Conservation (phyloP, 108 stramenopile species). For the Nannochloropsis salina region DNA sequence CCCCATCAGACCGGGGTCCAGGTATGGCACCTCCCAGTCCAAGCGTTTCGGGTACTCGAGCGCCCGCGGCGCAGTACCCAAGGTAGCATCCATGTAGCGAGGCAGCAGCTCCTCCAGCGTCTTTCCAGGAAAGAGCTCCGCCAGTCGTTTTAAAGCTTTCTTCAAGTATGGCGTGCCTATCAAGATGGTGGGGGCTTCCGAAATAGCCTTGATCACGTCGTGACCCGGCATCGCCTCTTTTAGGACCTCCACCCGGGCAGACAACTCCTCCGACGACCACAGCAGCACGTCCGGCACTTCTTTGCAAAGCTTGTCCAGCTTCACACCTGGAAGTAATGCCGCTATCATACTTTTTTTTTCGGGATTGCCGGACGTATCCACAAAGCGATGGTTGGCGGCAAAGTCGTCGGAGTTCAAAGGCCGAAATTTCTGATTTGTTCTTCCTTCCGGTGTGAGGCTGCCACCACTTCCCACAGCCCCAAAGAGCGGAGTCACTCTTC, state of each 20-base stretch:
- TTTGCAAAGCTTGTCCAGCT: neutral
- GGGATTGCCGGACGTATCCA: neutral
- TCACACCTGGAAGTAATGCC: neutral
- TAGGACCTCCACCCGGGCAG: neutral
- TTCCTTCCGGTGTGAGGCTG: neutral
- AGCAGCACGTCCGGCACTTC: neutral
- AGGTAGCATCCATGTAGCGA: neutral
- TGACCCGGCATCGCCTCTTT: neutral
- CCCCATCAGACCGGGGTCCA: neutral
- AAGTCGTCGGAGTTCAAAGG: neutral
- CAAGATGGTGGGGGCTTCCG: neutral
- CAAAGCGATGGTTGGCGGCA: neutral
- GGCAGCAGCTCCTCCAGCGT: neutral
- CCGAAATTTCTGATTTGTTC: neutral
- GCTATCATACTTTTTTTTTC: neutral
- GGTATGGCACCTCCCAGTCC: neutral
- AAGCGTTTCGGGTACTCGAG: neutral
- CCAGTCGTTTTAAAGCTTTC: neutral
- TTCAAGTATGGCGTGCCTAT: slow-evolving; percentile 1
- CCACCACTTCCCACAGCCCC: neutral
- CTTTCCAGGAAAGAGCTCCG: neutral
- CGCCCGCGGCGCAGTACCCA: neutral
- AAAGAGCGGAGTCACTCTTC: neutral
- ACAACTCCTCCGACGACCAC: neutral
- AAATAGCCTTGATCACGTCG: neutral